phyloP scores from a whole-genome alignment of 805 yeast genomes.

The Zygosaccharomyces pseudorouxii region DNA sequence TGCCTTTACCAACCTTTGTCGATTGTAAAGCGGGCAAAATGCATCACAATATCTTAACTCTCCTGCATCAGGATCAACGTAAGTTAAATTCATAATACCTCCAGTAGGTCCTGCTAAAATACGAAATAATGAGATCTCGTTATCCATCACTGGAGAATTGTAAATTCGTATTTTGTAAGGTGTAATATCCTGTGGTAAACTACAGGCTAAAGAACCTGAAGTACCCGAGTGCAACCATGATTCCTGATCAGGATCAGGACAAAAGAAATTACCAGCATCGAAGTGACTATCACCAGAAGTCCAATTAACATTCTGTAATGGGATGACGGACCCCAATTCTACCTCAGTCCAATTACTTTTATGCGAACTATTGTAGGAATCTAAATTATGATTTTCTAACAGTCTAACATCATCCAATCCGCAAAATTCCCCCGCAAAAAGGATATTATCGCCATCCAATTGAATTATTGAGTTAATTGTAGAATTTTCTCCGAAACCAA shows the following conservation, averaged over 20 bases:
- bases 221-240: conserved; percentile 51
- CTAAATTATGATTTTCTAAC: conserved; percentile 21
- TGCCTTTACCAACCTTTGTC: conserved; percentile 33
- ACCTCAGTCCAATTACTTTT: conserved; percentile 40
- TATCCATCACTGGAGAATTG: conserved; percentile 47
- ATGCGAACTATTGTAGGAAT: conserved; percentile 22
- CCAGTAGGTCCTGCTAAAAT: conserved; percentile 71
- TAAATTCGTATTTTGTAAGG: conserved; percentile 75
- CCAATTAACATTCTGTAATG: conserved; percentile 53
- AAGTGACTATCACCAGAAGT: conserved; percentile 40
- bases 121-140: conserved; percentile 58
- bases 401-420: conserved; percentile 52
- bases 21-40: conserved; percentile 68
- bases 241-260: conserved; percentile 45
- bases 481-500: conserved; percentile 66
- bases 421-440: conserved; percentile 77
- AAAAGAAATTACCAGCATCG: conserved; percentile 41
- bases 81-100: conserved; percentile 89
- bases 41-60: conserved; percentile 70
- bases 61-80: conserved; percentile 68
- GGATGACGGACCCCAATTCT: conserved; percentile 57
- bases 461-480: conserved; percentile 57
- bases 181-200: conserved; percentile 48
- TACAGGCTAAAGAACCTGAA: conserved; percentile 63
- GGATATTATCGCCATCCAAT: conserved; percentile 45